Evolutionary conservation across 163 green algal genomes (phyloP), one percentile per base, ranked within the genome.

Genomic region (Chlorella variabilis): DNA sequence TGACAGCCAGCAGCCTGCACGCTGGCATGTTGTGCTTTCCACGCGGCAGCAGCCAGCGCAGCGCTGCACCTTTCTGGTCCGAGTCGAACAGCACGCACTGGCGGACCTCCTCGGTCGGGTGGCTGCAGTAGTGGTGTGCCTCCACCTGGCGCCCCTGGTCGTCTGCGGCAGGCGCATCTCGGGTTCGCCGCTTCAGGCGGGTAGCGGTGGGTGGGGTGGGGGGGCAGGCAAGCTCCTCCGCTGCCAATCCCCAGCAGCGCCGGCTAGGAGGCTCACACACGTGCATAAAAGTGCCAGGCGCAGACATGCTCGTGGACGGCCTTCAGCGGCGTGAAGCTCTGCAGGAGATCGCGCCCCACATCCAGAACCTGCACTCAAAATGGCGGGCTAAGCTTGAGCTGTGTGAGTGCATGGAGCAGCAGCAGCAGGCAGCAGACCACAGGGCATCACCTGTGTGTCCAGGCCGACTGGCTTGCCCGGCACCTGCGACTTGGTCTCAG

Each of bases 231-330:
- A 33, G 59, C 2, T 31, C 20, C 3, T 15, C 21, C 4, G 25
- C 13, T 20, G 34, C 4, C 4, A n/a, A 66, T 17, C 13, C 3
- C 15, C 59, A 68, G 20, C 1, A 13, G 11, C 5, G 27, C 59
- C 31, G 8, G 29, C 66, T 58, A n/a, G n/a, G n/a, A n/a, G n/a
- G n/a, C n/a, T n/a, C n/a, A n/a, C n/a, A n/a, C 27, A 74, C 66
- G 85, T 11, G 87, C 78, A 59, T 96, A 96, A 69, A 90, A 93
- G 80, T 96, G 92, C 78, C 93, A 92, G 56, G 75, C 90, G 71
- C 91, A 94, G 11, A 95, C 85, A 75, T 95, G 91, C 86, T 96
- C 88, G 75, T 89, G 87, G 41, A 96, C 86, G 13, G 80, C 61
- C 27, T 83, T 84, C 42, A 96, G 36, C 20, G 92, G 90, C 0